A percentile compares a stretch with the other conserved stretches of the same genome.
Conservation (phyloP, 2,329 filamentous ascomycete species). For the Trichoderma endophyticum region DNA sequence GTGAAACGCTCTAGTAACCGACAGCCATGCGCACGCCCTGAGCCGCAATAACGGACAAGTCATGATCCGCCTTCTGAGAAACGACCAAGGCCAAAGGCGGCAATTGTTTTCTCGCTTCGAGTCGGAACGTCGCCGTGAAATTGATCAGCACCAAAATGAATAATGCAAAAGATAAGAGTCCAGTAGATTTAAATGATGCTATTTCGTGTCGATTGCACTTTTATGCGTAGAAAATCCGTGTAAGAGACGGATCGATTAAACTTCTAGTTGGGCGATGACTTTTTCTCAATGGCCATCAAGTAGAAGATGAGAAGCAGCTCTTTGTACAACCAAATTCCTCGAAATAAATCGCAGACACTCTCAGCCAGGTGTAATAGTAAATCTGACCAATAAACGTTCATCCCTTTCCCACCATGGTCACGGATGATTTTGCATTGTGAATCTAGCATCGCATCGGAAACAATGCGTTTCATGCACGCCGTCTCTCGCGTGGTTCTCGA, state of each 20-base stretch:
- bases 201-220: background rate
- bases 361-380: background rate
- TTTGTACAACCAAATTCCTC: background rate
- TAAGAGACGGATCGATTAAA: background rate
- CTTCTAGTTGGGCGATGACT: background rate
- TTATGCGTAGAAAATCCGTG: background rate
- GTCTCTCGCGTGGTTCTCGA: background rate
- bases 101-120: background rate
- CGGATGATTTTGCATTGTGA: background rate
- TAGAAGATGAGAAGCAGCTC: no score
- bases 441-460: constrained; percentile 7
- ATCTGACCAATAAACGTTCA: background rate
- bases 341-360: background rate
- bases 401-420: background rate
- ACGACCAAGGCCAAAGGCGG: background rate
- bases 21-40: background rate
- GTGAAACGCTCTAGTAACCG: constrained; percentile 16
- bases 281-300: background rate
- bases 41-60: background rate
- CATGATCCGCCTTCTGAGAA: background rate
- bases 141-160: background rate
- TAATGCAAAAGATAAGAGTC: background rate
- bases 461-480: constrained; percentile 14
- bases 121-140: background rate
- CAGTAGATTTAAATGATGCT: background rate